phyloP scores from a whole-genome alignment of 169 alveolate species.

The Theileria sp. region DNA sequence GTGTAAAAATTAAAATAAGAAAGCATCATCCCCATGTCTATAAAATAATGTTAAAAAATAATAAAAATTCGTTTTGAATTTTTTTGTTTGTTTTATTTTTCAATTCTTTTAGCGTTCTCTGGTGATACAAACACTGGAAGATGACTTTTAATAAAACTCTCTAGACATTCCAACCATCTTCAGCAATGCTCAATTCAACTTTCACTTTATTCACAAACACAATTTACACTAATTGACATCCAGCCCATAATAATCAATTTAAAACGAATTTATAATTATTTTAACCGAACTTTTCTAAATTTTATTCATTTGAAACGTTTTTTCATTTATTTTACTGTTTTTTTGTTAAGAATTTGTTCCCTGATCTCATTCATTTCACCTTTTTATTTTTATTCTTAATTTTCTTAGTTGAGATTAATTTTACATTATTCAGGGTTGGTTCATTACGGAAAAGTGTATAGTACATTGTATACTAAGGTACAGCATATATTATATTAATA shows the following conservation, averaged over 20 bases:
- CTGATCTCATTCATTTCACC: not conserved
- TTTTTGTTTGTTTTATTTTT: not conserved
- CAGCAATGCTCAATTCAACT: not conserved
- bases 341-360: not conserved
- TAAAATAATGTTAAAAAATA: not conserved
- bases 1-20: not conserved
- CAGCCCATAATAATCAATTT: not conserved
- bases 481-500: too few relatives aligned
- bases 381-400: not conserved
- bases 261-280: not conserved
- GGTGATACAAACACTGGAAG: not conserved
- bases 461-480: too few relatives aligned
- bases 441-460: too few relatives aligned
- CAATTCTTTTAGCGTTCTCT: not conserved
- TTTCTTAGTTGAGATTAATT: not conserved
- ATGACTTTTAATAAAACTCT: not conserved
- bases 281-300: not conserved
- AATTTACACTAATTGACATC: not conserved
- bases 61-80: not conserved
- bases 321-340: not conserved
- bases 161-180: not conserved
- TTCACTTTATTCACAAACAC: not conserved
- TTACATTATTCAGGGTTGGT: not conserved
- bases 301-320: too few relatives aligned
- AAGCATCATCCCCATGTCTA: slow-evolving; percentile 9